Conservation (phyloP, 164 flowering plant species). For the Tinospora cordifolia region DNA sequence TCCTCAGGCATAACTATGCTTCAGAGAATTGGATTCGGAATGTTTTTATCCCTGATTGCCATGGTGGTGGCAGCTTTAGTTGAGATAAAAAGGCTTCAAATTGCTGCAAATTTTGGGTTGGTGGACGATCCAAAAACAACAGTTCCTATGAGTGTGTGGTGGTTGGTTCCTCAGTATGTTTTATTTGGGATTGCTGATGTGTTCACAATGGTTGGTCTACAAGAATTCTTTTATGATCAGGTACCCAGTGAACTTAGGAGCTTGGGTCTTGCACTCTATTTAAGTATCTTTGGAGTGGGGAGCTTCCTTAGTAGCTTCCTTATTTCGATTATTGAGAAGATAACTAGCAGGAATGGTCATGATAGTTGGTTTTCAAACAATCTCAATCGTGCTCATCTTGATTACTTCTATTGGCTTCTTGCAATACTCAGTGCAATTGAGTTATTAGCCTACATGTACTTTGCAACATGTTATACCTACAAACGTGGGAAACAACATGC, state of each 20-base stretch:
- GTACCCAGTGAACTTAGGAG: slow-evolving; percentile 12
- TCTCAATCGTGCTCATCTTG: slow-evolving; percentile 11
- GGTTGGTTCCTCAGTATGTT: slow-evolving; percentile 13
- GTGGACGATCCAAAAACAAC: slow-evolving; percentile 12
- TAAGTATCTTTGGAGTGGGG: slow-evolving; percentile 11
- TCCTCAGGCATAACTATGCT: slow-evolving; percentile 27
- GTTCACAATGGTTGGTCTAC: slow-evolving; percentile 12
- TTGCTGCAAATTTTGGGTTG: slow-evolving; percentile 14
- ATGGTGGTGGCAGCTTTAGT: slow-evolving; percentile 32
- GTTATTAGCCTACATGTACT: slow-evolving; percentile 3
- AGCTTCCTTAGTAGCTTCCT: slow-evolving; percentile 12
- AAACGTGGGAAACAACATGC: neutral
- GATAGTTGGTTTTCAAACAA: slow-evolving; percentile 13
- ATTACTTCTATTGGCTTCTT: slow-evolving; percentile 14
- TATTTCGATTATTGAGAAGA: slow-evolving; percentile 5
- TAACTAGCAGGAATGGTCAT: neutral
- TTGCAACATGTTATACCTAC: neutral
- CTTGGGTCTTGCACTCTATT: slow-evolving; percentile 9
- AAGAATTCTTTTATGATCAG: slow-evolving; percentile 12
- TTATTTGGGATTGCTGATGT: slow-evolving; percentile 13
- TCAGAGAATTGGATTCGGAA: slow-evolving; percentile 29
- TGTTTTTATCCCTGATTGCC: slow-evolving; percentile 18
- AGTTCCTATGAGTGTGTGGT: slow-evolving; percentile 20
- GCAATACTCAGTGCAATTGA: neutral
- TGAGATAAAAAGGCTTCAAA: slow-evolving; percentile 16